phyloP scores from a whole-genome alignment of 129 eudicot species.

The Chrysanthemum makinoi region DNA sequence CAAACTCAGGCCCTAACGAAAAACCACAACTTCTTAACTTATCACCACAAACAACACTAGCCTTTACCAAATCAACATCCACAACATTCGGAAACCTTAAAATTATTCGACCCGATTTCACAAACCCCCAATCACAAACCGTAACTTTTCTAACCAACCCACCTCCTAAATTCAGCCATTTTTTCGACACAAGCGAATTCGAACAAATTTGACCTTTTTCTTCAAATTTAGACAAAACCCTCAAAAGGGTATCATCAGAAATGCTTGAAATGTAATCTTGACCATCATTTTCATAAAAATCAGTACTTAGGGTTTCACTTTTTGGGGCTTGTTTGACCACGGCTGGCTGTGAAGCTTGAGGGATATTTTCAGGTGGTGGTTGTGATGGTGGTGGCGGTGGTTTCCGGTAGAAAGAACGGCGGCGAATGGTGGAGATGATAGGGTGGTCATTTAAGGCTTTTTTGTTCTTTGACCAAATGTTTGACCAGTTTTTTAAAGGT shows the following conservation, averaged over 20 bases:
- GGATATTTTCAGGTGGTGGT: neutral
- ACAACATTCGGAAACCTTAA: slow-evolving; percentile 64
- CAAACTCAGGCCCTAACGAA: slow-evolving; percentile 36
- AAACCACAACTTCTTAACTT: slow-evolving; percentile 34
- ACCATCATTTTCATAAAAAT: slow-evolving; percentile 23
- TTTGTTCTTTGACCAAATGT: slow-evolving; percentile 50
- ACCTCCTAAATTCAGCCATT: slow-evolving; percentile 65
- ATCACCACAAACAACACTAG: slow-evolving; percentile 39
- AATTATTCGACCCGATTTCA: slow-evolving; percentile 54
- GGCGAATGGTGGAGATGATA: slow-evolving; percentile 46
- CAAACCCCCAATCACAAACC: slow-evolving; percentile 72
- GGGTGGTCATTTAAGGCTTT: slow-evolving; percentile 49
- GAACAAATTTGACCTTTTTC: slow-evolving; percentile 32
- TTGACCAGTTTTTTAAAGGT: slow-evolving; percentile 33
- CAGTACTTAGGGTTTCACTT: slow-evolving; percentile 33
- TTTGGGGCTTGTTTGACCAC: slow-evolving; percentile 13
- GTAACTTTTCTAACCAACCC: slow-evolving; percentile 48
- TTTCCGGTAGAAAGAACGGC: slow-evolving; percentile 43
- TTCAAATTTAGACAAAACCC: slow-evolving; percentile 48
- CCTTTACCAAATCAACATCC: slow-evolving; percentile 57
- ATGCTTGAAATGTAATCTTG: slow-evolving; percentile 51
- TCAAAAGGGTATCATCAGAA: slow-evolving; percentile 51
- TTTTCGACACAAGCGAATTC: slow-evolving; percentile 58
- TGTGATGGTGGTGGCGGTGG: slow-evolving; percentile 29
- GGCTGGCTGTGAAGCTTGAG: slow-evolving; percentile 18